Percentiles rank a stretch among this genome's conserved stretches.
These are phyloP conservation scores for Radiomyces spectabilis DNA, from an alignment of 192 early-diverging fungal genomes.

Conservation along the genomic window DNA sequence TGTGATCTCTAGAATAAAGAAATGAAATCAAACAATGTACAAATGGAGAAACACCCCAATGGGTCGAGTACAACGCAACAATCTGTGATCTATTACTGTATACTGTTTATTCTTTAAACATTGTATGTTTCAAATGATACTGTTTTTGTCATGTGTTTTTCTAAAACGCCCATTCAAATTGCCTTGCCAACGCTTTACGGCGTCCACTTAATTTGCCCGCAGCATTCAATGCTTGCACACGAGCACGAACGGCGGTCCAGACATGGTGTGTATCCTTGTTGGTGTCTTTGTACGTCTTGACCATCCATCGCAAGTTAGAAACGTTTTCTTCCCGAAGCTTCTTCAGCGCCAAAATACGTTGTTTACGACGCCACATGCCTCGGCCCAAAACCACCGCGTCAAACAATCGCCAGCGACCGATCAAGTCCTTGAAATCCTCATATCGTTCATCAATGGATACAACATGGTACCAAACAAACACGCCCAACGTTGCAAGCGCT, in stretches of 20 bases:
- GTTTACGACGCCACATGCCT: constrained; percentile 29
- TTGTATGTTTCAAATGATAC: constrained; percentile 20
- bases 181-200: constrained; percentile 6
- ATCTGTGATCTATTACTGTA: not conserved
- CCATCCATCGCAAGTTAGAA: not conserved
- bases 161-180: constrained; percentile 29
- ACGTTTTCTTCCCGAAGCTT: constrained; percentile 15
- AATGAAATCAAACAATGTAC: too few species aligned
- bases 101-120: not conserved
- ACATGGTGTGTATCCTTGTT: constrained; percentile 14
- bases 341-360: constrained; percentile 20
- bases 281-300: constrained; percentile 3
- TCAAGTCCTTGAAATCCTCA: constrained; percentile 26
- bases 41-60: too few species aligned
- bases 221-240: constrained; percentile 12
- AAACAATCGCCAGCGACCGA: constrained; percentile 29
- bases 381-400: constrained; percentile 31
- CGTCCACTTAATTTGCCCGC: not conserved
- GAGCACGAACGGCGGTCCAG: constrained; percentile 13
- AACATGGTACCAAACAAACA: constrained; percentile 40
- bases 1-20: too few species aligned
- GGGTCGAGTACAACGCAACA: not conserved
- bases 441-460: constrained; percentile 29
- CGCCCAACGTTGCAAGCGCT: constrained; percentile 7
- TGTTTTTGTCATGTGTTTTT: too few species aligned